Base-by-base conservation (phyloP, 2,329 filamentous ascomycete genomes). In the Colletotrichum coccodes region DNA sequence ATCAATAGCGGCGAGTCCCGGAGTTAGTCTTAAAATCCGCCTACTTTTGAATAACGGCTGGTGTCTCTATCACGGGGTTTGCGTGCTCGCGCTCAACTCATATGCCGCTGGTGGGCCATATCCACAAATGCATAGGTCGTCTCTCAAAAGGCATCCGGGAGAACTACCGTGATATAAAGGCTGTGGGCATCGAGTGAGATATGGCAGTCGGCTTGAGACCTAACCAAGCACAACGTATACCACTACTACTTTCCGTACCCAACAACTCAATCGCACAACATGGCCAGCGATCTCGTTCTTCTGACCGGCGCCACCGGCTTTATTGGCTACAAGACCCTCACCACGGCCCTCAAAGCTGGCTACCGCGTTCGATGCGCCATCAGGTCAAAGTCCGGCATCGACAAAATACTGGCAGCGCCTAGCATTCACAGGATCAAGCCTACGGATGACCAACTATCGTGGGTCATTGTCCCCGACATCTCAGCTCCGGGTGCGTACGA, bases 401-500 rank as follows among this genome's bases (percentile, higher is more conserved):
- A 53, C 23, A 66, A 56, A 30, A 54, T 70, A 16, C 30, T 60
- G 1, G 21, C 59, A 28, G 42, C 59, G 21, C 59, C 67, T 3
- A 70, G 57, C 42, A 53, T 76, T 42, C 34, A 61, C 18, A 46
- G 57, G 21, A 38, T 74, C n/a, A 42, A 57, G 14, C 66, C 68
- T 9, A 40, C 52, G 16, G 42, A 65, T 23, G 66, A 60, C 9
- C 71, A 71, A 21, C 70, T 77, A 2, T 72, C 72, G 8, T 74
- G 73, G 64, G 67, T 74, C 26, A 64, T 80, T 38, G 78, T 84
- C 1, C 78, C 80, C 2, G 79, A 83, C 58, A 57, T 83, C 28
- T 72, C 76, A 0, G 72, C 71, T 4, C 72, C 75, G 0, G 76
- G 76, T 18, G 82, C 82, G 2, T 84, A 81, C 57, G 78, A 83